Percentiles rank a stretch among this genome's conserved stretches.
These are phyloP conservation scores for Microglena sp. DNA, from an alignment of 139 green algal genomes.

Conservation along the genomic window DNA sequence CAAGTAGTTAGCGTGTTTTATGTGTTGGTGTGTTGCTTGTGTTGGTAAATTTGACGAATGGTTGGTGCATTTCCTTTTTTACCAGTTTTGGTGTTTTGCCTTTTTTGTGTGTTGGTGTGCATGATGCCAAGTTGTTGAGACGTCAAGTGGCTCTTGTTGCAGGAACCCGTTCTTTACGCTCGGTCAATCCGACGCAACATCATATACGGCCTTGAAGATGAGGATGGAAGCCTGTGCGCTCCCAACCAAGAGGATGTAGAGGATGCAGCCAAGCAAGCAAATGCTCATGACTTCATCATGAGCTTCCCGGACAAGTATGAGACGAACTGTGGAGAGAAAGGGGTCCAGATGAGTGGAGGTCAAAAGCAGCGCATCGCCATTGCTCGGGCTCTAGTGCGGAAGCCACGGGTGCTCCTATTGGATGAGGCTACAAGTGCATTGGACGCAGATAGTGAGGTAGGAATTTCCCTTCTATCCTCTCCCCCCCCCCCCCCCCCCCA, in stretches of 20 bases:
- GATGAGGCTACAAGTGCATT: slow-evolving; percentile 48
- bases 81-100: too few species aligned
- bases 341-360: slow-evolving; percentile 40
- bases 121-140: too few species aligned
- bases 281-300: slow-evolving; percentile 76
- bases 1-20: too few species aligned
- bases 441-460: slow-evolving; percentile 51
- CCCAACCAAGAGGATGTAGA: slow-evolving; percentile 45
- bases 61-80: too few species aligned
- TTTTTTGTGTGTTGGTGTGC: too few species aligned
- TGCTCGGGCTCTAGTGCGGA: slow-evolving; percentile 65
- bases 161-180: too few species aligned
- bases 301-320: slow-evolving; percentile 60
- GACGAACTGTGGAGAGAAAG: slow-evolving; percentile 19
- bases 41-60: too few species aligned
- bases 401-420: slow-evolving; percentile 51
- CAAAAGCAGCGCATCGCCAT: slow-evolving; percentile 86
- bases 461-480: too few species aligned
- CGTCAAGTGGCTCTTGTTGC: too few species aligned
- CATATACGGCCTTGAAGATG: slow-evolving; percentile 23
- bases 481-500: too few species aligned
- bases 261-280: slow-evolving; percentile 52
- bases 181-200: too few species aligned
- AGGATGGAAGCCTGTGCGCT: slow-evolving; percentile 12
- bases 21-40: too few species aligned